These are phyloP conservation scores for Mollisiaceae sp. DNA, from an alignment of 2,329 filamentous ascomycete species.

Conservation along the genomic window DNA sequence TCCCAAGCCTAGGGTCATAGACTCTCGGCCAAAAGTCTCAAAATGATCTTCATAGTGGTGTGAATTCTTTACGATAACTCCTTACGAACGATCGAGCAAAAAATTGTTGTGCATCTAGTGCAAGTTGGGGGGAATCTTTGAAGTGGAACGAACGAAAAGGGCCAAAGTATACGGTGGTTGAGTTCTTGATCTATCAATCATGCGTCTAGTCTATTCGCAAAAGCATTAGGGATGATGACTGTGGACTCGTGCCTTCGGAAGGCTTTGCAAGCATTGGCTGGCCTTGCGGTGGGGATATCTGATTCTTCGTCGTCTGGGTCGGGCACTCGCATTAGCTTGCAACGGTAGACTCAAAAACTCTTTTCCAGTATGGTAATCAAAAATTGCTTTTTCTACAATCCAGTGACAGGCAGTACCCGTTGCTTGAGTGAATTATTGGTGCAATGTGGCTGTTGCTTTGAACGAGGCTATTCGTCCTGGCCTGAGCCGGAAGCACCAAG, in stretches of 20 bases:
- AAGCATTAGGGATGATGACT: constrained; percentile 22
- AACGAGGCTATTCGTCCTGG: background rate
- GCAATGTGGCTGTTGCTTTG: background rate
- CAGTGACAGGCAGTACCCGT: constrained; percentile 2
- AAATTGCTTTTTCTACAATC: background rate
- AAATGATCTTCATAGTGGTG: constrained; percentile 29
- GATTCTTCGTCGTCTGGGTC: constrained; percentile 19
- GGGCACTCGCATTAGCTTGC: constrained; percentile 29
- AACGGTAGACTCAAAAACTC: constrained; percentile 30
- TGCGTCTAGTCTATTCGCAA: constrained; percentile 13
- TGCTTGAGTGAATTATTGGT: background rate
- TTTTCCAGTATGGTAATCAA: constrained; percentile 10
- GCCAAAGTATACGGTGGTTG: constrained; percentile 26
- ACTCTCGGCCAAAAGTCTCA: constrained; percentile 27
- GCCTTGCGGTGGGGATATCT: constrained; percentile 16
- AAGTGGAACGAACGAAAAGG: constrained; percentile 14
- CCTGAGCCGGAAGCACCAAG: no score
- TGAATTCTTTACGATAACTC: constrained; percentile 25
- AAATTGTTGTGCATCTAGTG: constrained; percentile 22
- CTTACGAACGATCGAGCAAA: constrained; percentile 29
- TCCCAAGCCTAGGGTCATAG: constrained; percentile 56
- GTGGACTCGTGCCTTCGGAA: constrained; percentile 11
- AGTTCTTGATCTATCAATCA: constrained; percentile 16
- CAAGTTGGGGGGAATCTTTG: constrained; percentile 24
- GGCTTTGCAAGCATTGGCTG: constrained; percentile 17